Base-by-base conservation (phyloP, 148 eudicot species). In the Agrostemma githago region DNA sequence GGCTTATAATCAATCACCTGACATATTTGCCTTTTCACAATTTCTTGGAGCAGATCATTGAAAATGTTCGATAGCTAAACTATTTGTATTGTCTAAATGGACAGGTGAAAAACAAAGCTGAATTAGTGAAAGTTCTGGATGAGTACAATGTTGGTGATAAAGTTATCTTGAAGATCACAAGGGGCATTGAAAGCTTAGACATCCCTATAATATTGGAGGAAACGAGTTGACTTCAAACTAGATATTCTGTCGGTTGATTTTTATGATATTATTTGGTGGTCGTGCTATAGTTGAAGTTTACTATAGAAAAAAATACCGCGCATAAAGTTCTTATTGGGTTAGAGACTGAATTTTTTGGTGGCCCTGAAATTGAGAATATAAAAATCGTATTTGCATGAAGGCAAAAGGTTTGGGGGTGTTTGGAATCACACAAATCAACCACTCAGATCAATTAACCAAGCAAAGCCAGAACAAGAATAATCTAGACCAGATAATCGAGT, bases 61-160 rank as follows among this genome's bases (percentile, higher is more conserved):
- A 20, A 61, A 4, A 43, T 37, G 15, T 51, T 63, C 72, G 72
- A 69, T 48, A 19, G 56, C 57, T 67, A 53, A 67, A 15, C 8
- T n/a, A 1, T 20, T 8, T 5, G 19, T 5, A 42, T 68, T 66
- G 2, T 79, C 54, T 74, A 42, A 78, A 26, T 72, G 51, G 46
- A 39, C 89, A 95, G 97, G 96, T 95, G 70, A 90, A 81, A 76
- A 90, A 71, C 81, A 90, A 88, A 83, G 96, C 94, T 11, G 97
- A 90, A 79, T 78, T 95, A 40, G 72, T 81, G 76, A 90, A 87
- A 71, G 83, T 75, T 38, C 81, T 95, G 80, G 97, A 95, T 78
- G 97, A 92, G 43, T 95, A 88, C 74, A 86, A 58, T 64, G 80
- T 88, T 17, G 99, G 97, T 66, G 96, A 92, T 68, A 83, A 82